These are phyloP conservation scores for Tinospora cordifolia DNA, from an alignment of 164 flowering plant species.

Conservation along the genomic window DNA sequence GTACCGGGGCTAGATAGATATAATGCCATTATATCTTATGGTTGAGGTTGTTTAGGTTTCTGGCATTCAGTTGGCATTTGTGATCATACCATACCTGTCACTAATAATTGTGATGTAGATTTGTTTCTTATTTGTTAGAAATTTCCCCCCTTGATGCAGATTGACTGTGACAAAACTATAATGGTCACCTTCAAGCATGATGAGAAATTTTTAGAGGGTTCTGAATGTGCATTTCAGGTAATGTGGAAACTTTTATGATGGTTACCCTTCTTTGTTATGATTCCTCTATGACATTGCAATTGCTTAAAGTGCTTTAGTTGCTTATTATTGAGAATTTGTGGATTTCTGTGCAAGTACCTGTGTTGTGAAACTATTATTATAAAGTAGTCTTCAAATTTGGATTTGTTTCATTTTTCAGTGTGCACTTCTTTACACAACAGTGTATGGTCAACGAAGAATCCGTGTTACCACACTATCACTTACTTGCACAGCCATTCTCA, in stretches of 20 bases:
- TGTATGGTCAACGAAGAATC: slow-evolving; percentile 95
- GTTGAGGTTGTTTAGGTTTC: not conserved
- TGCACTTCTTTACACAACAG: slow-evolving; percentile 97
- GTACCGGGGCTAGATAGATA: not conserved
- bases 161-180: slow-evolving; percentile 87
- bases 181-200: slow-evolving; percentile 85
- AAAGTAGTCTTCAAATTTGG: not conserved
- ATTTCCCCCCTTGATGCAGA: slow-evolving; percentile 40
- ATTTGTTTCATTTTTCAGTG: slow-evolving; percentile 38
- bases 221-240: slow-evolving; percentile 89
- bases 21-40: not conserved
- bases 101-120: not conserved
- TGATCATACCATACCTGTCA: not conserved
- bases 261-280: not conserved
- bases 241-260: not conserved
- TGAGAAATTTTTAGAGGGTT: slow-evolving; percentile 78
- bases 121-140: not conserved
- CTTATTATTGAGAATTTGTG: not conserved
- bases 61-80: not conserved
- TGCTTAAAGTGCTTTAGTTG: not conserved
- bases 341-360: not conserved
- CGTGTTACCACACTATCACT: slow-evolving; percentile 84
- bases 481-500: slow-evolving; percentile 76
- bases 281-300: not conserved
- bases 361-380: not conserved